Base-by-base conservation (phyloP, 129 eudicot genomes). In the Scalesia atractyloides region DNA sequence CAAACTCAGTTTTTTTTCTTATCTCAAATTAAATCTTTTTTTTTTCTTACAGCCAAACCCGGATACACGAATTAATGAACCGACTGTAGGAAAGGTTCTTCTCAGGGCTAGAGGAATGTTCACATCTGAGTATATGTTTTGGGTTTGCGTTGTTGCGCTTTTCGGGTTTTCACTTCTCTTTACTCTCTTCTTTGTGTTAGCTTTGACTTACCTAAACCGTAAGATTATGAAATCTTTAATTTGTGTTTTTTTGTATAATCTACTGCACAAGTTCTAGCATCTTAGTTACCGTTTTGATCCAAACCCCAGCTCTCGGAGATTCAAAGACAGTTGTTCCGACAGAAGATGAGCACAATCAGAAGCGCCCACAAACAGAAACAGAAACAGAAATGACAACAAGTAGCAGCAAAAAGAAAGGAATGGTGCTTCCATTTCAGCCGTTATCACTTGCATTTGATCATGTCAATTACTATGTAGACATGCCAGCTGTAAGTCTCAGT, bases 391-490 rank as follows among this genome's bases (percentile, higher is more conserved):
- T 81, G 86, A 62, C 80, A n/a, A 62, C 80, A n/a, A 68, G 69
- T 48, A 69, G 4, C 34, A 30, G 34, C 34, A 30, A 72, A 18
- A 86, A 54, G 74, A 85, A 67, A 78, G 91, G 96, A 82, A 89
- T 87, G 95, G 87, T 89, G 73, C 81, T 92, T 52, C 98, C 98
- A 22, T 92, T 89, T 82, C 80, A 81, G 66, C 96, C 95, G 7
- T 57, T 89, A 70, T 86, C 98, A 6, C 82, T 92, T 68, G 95
- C 88, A 62, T 89, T 92, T 68, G 78, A 87, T 63, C 96, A 85
- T 72, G 79, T 92, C 73, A 89, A 89, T 65, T 92, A 92, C 72
- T 89, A 81, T 56, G 91, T 92, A 11, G 95, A 92, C 57, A 87
- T 87, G 86, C 96, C 98, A n/a, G 57, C 82, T 47, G 98, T 89